These are phyloP conservation scores for Aspergillus quadrilineatus DNA, from an alignment of 2,329 filamentous ascomycete species.

Conservation along the genomic window DNA sequence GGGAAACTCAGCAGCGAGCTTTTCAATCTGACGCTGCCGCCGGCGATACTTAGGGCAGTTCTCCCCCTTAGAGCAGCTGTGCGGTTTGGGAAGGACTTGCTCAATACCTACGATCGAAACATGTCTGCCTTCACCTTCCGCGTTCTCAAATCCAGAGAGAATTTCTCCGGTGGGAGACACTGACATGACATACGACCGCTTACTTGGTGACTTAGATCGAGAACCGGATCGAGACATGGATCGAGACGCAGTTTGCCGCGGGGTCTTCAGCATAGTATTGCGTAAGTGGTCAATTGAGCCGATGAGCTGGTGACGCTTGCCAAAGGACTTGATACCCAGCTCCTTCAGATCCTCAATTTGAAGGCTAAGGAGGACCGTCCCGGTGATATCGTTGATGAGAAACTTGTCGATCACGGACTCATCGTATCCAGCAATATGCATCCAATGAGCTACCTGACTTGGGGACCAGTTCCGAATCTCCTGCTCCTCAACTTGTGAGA, in stretches of 20 bases:
- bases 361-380: constrained; percentile 80
- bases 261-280: too few relatives aligned
- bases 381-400: constrained; percentile 87
- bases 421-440: constrained; percentile 13
- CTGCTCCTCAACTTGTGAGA: too few relatives aligned
- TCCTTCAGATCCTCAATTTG: constrained; percentile 78
- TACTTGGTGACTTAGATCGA: too few relatives aligned
- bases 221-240: too few relatives aligned
- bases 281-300: too few relatives aligned
- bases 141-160: too few relatives aligned
- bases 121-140: constrained; percentile 22
- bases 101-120: constrained; percentile 91
- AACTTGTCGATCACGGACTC: constrained; percentile 76
- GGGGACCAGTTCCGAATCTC: constrained; percentile 27
- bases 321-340: constrained; percentile 62
- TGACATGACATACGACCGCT: too few relatives aligned
- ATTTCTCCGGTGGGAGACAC: too few relatives aligned
- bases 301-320: constrained; percentile 61
- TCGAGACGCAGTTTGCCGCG: too few relatives aligned
- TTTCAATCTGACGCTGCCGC: constrained; percentile 69
- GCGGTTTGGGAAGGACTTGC: constrained; percentile 81
- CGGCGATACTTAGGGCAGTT: constrained; percentile 75
- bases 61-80: constrained; percentile 82
- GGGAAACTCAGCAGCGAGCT: too few relatives aligned
- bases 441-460: constrained; percentile 10